Evolutionary conservation across 2,329 filamentous ascomycete genomes (phyloP).

Genomic region (Didymella segeticola): DNA sequence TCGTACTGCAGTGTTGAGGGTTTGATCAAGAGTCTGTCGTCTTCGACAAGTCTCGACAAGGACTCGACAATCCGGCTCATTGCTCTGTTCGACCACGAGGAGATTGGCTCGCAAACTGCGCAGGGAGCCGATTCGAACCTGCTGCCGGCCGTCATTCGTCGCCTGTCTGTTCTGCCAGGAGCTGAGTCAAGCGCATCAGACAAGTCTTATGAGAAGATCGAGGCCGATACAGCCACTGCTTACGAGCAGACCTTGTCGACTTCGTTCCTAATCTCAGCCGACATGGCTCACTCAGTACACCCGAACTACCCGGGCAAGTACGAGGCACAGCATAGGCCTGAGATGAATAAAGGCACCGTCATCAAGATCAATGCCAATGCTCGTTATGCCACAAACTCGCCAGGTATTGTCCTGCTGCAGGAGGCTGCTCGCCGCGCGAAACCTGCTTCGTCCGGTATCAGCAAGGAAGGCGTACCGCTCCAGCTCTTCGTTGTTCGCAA

Average conservation of each 20-base stretch:
- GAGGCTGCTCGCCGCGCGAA: constrained; percentile 75
- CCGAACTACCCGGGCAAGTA: constrained; percentile 95
- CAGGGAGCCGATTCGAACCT: constrained; percentile 95
- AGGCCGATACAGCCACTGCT: constrained; percentile 71
- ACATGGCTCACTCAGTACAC: constrained; percentile 97
- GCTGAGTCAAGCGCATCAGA: constrained; percentile 63
- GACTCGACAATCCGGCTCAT: constrained; percentile 88
- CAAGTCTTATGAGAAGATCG: constrained; percentile 68
- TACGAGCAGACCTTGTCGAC: constrained; percentile 92
- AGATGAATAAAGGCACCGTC: constrained; percentile 95
- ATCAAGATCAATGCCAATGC: constrained; percentile 99
- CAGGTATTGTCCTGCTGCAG: constrained; percentile 90
- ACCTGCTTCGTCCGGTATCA: constrained; percentile 51
- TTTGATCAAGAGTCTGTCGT: constrained; percentile 77
- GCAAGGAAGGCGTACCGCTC: constrained; percentile 76
- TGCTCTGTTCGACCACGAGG: constrained; percentile 96
- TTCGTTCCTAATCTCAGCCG: constrained; percentile 92
- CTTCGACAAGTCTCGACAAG: constrained; percentile 69
- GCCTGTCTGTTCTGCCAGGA: constrained; percentile 79
- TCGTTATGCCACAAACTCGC: constrained; percentile 94
- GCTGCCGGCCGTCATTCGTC: constrained; percentile 83
- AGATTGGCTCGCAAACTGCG: constrained; percentile 90
- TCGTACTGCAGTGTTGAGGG: constrained; percentile 90
- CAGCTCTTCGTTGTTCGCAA: constrained; percentile 97
- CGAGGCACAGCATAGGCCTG: constrained; percentile 85